Evolutionary conservation across 129 eudicot genomes (phyloP), one percentile per base, ranked within the genome.

Genomic region (Helianthus tuberosus): DNA sequence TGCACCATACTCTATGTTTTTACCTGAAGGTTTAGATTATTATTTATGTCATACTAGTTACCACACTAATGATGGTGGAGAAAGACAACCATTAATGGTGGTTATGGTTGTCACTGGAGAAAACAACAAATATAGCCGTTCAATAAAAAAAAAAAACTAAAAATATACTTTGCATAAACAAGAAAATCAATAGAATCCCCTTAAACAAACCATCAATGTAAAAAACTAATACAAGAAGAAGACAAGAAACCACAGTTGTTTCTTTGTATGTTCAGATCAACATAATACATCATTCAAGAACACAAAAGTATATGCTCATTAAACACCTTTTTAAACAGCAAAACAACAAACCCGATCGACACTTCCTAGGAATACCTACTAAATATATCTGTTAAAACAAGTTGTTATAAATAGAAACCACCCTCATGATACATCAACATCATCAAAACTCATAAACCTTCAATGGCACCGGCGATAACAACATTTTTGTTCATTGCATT

Each of bases 241-340:
- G 25, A 71, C 75, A 39, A 69, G 5, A 23, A 13, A 59, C 10
- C 50, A 41, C 80, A 53, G 73, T 66, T 75, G 71, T 64, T 41
- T 20, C 71, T 64, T 64, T 20, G 72, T 64, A 51, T 17, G 71
- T 63, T 74, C 78, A 74, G 79, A 64, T 75, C 41, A 52, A 36
- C 17, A 32, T 3, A 32, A 47, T 14, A 36, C 3, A 35, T 0
- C 35, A 35, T 69, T 15, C 50, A 69, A 69, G 12, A 52, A 32
- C 11, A 15, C 36, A 69, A 15, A 35, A 64, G 65, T 36, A 75
- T 64, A 75, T 75, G 54, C 72, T 38, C 54, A 64, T 71, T 39
- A 11, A 70, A 41, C 8, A 55, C 36, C 29, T 38, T 13, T 6
- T 43, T 36, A 16, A 70, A 29, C 60, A 50, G 17, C 60, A 8